Base-by-base conservation (phyloP, 2,329 filamentous ascomycete species). In the Penicillium glabrum region DNA sequence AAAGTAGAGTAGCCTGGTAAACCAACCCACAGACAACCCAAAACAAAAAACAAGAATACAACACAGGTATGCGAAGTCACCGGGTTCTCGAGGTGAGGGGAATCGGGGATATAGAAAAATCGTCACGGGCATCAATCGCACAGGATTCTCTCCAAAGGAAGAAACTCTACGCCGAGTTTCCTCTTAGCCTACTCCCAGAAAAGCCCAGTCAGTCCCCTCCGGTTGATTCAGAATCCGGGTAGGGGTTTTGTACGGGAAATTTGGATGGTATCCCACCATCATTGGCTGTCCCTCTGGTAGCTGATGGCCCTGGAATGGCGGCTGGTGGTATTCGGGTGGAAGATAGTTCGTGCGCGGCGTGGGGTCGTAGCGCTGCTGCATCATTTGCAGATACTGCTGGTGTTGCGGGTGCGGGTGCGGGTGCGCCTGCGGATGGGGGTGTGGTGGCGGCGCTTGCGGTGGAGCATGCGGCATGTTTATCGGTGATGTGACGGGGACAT, bases 171-270 rank as follows among this genome's bases (percentile, higher is more conserved):
- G 59, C 46, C 41, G 21, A 46, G 44, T 65, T 54, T 53, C 51
- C 46, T 60, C 53, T 72, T 63, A 75, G 29, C 72, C 71, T 54
- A 74, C 70, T 39, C 73, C 73, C 56, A 75, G 61, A 63, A 75
- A 75, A 7, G 67, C 64, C 72, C 73, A 75, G 66, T 75, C 73
- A 50, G 73, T 75, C 58, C 72, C 73, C 58, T 75, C 73, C 54
- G 72, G 67, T 61, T 73, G 72, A 51, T 72, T 71, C 56, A 75
- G 62, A 29, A 75, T 65, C 49, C 71, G 69, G 46, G 67, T 54
- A 19, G 64, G 67, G 60, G 66, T 57, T 58, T 75, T 75, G 54
- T 69, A 74, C 54, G 70, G 64, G 56, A 67, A 70, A 59, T 67
- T 67, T 26, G 67, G 64, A 54, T 69, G 63, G 56, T 73, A 74